Conservation (phyloP, 768 basidiomycete species). For the Lentinus brumalis region DNA sequence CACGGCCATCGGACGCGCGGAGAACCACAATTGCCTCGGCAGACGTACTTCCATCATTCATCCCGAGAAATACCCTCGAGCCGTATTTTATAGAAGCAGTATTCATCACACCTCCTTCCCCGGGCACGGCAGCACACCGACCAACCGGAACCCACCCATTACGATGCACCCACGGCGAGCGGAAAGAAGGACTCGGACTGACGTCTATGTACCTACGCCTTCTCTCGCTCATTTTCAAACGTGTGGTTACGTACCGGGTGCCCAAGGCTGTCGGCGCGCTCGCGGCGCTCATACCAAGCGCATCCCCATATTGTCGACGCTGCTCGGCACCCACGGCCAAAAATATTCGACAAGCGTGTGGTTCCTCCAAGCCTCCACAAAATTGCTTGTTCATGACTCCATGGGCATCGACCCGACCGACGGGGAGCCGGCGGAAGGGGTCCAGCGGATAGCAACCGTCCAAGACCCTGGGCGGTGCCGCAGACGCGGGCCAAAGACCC, state of each 20-base stretch:
- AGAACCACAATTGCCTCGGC: too few species aligned
- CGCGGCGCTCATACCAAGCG: not conserved
- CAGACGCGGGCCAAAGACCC: not conserved
- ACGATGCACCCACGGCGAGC: too few species aligned
- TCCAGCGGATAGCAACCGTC: not conserved
- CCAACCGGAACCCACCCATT: too few species aligned
- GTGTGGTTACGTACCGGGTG: not conserved
- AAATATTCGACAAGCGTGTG: constrained; percentile 1
- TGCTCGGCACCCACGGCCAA: constrained; percentile 13
- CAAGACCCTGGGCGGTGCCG: not conserved
- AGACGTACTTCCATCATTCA: too few species aligned
- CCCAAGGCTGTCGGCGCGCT: too few species aligned
- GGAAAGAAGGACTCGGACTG: too few species aligned
- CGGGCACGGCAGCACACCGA: too few species aligned
- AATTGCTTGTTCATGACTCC: not conserved
- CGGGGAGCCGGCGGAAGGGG: not conserved
- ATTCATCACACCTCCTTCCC: too few species aligned
- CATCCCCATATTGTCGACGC: not conserved
- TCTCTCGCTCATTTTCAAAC: not conserved
- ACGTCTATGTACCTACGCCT: too few species aligned
- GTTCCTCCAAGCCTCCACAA: not conserved
- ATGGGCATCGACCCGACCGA: not conserved
- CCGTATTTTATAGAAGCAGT: too few species aligned
- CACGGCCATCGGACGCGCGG: not conserved
- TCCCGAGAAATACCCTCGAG: too few species aligned